phyloP scores from a whole-genome alignment of 805 yeast genomes.

The Naumovozyma castellii region DNA sequence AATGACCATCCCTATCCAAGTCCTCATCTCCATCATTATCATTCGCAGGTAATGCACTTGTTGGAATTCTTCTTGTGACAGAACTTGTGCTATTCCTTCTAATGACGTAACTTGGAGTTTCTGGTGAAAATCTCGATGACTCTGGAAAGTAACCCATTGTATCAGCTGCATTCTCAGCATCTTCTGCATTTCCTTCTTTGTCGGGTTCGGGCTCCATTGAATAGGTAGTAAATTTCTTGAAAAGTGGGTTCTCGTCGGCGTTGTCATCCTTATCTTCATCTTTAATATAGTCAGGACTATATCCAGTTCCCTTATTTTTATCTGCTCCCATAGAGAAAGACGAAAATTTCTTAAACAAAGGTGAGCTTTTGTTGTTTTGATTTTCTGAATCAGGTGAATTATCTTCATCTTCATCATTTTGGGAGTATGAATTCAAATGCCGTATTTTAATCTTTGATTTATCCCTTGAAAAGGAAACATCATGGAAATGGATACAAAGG shows the following conservation, averaged over 20 bases:
- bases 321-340: neutral
- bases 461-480: conserved; percentile 15
- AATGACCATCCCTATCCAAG: conserved; percentile 3
- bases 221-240: neutral
- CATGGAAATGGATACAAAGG: conserved; percentile 30
- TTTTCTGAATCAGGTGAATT: neutral
- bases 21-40: neutral
- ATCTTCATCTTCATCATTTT: neutral
- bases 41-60: neutral
- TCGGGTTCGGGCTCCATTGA: neutral
- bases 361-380: neutral
- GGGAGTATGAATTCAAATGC: neutral
- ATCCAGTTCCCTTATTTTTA: too few species aligned
- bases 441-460: conserved; percentile 1
- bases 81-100: conserved; percentile 16
- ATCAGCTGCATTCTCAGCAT: conserved; percentile 5
- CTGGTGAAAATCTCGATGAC: conserved; percentile 9
- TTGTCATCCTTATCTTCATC: neutral
- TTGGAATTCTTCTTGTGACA: conserved; percentile 11
- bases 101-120: conserved; percentile 7
- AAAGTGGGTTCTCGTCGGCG: neutral
- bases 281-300: neutral
- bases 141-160: conserved; percentile 10
- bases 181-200: neutral
- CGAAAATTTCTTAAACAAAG: neutral